Evolutionary conservation across 2,329 filamentous ascomycete genomes (phyloP).

Genomic region (Botrytis sinoallii): DNA sequence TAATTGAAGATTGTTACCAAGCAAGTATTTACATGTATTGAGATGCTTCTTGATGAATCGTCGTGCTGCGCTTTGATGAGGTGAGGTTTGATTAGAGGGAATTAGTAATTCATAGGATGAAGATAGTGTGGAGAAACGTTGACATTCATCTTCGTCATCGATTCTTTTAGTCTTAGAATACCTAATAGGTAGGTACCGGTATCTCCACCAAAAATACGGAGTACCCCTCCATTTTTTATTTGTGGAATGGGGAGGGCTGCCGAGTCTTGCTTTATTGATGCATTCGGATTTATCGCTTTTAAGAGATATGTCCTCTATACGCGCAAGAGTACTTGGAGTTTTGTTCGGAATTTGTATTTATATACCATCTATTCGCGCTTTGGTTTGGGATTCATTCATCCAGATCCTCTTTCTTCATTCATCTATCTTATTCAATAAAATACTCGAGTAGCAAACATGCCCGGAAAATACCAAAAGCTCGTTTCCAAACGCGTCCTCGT

Average conservation of each 20-base stretch:
- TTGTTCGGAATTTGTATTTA: not conserved
- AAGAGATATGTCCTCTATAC: not conserved
- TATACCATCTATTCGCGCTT: not conserved
- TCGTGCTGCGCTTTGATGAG: not conserved
- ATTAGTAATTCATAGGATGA: not conserved
- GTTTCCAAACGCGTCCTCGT: slow-evolving; percentile 31
- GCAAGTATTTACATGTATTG: not conserved
- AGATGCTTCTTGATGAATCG: not conserved
- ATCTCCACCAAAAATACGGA: not conserved
- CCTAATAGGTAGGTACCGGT: too few species aligned
- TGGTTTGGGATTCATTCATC: not conserved
- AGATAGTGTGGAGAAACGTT: not conserved
- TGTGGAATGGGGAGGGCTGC: not conserved
- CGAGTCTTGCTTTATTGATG: not conserved
- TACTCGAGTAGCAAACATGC: slow-evolving; percentile 7
- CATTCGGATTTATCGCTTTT: not conserved
- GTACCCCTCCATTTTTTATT: not conserved
- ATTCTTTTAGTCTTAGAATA: not conserved
- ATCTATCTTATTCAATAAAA: not conserved
- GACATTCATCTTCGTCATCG: not conserved
- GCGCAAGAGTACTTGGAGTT: not conserved
- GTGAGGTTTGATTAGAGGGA: not conserved
- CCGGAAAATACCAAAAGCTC: slow-evolving; percentile 33
- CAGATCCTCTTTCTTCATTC: not conserved
- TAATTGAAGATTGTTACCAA: not conserved